Base-by-base conservation (phyloP, 768 basidiomycete species). In the Zangia roseola region DNA sequence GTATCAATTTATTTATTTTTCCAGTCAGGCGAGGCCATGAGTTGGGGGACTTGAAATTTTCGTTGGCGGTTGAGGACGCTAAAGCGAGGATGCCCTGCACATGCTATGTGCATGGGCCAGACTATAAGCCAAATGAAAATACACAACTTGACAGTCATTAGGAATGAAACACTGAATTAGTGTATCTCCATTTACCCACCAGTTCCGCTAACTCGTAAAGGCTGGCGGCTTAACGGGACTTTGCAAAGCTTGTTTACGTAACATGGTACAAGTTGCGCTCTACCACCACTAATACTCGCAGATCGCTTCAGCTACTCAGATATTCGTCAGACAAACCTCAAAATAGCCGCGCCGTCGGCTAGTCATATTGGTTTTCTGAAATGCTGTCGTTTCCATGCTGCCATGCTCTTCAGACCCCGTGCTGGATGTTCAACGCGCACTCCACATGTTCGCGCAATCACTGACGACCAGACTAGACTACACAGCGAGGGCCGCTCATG, bases 401-500 rank as follows among this genome's bases (percentile, higher is more conserved):
- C 54, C 60, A 67, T 49, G 53, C 45, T 50, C 56, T 46, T 57
- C 52, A 56, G 53, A 60, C 62, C 65, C 60, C 58, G 53, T 51
- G 64, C 52, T 49, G 46, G 56, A 52, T 45, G 56, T 58, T 54
- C 65, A 65, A 67, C 47, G 67, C 65, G 57, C 56, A 59, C 41
- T 57, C 65, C 65, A 65, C 65, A 69, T 67, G 64, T 65, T 56
- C 60, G 45, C 53, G 54, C 63, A 57, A 65, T 44, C 48, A 62
- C 47, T 47, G 54, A 56, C 61, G 50, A 49, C 53, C 56, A 42
- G 56, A 61, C 64, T 40, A 50, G 50, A 46, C 61, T 61, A 48
- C 55, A 52, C 56, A 44, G 54, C 50, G 61, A 58, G 54, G 60
- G 63, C 25, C 40, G 46, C 48, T 55, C 61, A 56, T 61, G 54